Base-by-base conservation (phyloP, 306 rosid species). In the Ziziphus jujuba region DNA sequence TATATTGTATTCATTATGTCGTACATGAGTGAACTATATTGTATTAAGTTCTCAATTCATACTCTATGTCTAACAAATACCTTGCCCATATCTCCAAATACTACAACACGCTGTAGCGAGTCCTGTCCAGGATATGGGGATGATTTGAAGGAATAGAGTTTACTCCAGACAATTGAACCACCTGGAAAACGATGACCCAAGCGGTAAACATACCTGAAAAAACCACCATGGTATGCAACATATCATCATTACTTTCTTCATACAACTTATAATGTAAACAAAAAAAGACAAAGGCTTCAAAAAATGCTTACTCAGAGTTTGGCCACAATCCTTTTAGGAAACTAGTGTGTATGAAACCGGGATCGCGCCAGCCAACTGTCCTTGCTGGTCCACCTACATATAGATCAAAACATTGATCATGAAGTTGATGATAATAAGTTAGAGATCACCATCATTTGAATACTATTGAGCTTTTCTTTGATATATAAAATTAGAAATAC, bases 21-120 rank as follows among this genome's bases (percentile, higher is more conserved):
- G 40, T 35, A 5, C 40, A 0, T 35, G 40, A n/a, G n/a, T n/a
- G n/a, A n/a, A n/a, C n/a, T n/a, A n/a, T n/a, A n/a, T n/a, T n/a
- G n/a, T n/a, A n/a, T n/a, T n/a, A n/a, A n/a, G n/a, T n/a, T n/a
- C n/a, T n/a, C n/a, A n/a, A n/a, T n/a, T n/a, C n/a, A n/a, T n/a
- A n/a, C 40, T 35, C 8, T 0, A 35, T 9, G 5, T 19, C 15
- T 8, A 50, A 16, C 9, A 3, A 21, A 23, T 82, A 92, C 96
- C 93, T 89, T 89, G 60, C 97, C 97, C 95, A 93, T 86, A 80
- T 93, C 96, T 9, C 99, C 97, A 57, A 86, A 90, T 56, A 93
- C 66, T 77, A 90, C 25, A 47, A 93, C 82, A 36, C 87, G 90
- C 66, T 93, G 99, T 58, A 88, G 74, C 20, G 99, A 88, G 79